phyloP scores from a whole-genome alignment of 106 monocot genomes.

The Triglochin maritima region DNA sequence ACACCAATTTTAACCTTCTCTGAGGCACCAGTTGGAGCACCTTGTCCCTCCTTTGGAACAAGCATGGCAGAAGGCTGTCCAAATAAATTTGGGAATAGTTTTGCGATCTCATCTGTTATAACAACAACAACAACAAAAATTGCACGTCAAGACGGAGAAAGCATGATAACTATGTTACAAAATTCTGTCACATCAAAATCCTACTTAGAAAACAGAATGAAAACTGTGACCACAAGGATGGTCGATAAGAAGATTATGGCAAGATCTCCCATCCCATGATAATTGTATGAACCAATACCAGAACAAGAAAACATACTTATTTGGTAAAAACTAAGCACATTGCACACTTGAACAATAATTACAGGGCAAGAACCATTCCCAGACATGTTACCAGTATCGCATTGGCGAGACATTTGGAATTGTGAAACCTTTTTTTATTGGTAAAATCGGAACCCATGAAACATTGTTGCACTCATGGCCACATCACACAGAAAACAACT shows the following conservation, averaged over 20 bases:
- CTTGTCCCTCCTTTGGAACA: constrained; percentile 30
- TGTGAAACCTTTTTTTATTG: too few species aligned
- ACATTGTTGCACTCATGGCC: too few species aligned
- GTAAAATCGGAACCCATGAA: too few species aligned
- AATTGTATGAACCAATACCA: too few species aligned
- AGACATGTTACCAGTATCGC: too few species aligned
- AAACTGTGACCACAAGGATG: background rate
- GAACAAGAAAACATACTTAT: too few species aligned
- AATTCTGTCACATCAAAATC: background rate
- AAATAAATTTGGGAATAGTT: constrained; percentile 73
- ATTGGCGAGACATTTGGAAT: too few species aligned
- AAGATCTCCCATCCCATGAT: too few species aligned
- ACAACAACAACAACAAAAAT: background rate
- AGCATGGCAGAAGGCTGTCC: constrained; percentile 88
- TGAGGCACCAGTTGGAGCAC: constrained; percentile 15
- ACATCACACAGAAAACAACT: too few species aligned
- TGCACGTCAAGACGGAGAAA: background rate
- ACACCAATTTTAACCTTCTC: constrained; percentile 61
- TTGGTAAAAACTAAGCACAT: too few species aligned
- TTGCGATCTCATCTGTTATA: constrained; percentile 79
- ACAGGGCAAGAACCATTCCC: too few species aligned
- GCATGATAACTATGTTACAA: background rate
- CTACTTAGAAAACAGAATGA: background rate
- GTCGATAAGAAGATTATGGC: background rate
- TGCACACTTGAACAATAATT: too few species aligned